Percentiles rank a stretch among this genome's conserved stretches.
These are phyloP conservation scores for Leptographium radiaticola DNA, from an alignment of 2,329 filamentous ascomycete genomes.

Conservation along the genomic window DNA sequence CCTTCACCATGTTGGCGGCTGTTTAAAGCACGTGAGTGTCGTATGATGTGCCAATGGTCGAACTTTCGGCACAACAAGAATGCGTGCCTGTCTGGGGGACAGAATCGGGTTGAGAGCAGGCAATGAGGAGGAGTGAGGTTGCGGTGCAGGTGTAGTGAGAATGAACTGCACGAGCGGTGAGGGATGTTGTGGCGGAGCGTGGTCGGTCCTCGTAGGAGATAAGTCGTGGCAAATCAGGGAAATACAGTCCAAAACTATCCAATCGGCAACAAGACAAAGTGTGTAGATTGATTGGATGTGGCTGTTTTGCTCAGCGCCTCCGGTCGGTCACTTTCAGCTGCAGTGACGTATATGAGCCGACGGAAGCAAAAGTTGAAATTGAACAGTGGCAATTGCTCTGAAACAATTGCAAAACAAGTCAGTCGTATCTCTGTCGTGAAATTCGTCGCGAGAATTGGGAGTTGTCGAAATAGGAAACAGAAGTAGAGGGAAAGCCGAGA, in stretches of 20 bases:
- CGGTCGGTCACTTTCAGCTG: neutral
- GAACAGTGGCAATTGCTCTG: neutral
- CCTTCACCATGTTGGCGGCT: slow-evolving; percentile 19
- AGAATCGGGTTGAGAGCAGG: neutral
- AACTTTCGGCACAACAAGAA: neutral
- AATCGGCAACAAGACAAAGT: neutral
- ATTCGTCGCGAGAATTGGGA: neutral
- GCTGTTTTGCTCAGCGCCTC: neutral
- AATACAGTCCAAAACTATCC: neutral
- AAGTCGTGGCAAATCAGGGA: neutral
- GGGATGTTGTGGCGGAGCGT: neutral
- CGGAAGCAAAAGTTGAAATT: neutral
- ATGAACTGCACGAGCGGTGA: neutral
- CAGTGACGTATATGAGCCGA: neutral
- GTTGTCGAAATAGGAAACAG: neutral
- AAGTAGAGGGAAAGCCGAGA: neutral
- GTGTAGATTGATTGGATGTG: neutral
- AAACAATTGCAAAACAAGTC: neutral
- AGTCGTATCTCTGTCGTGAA: neutral
- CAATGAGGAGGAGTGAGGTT: neutral
- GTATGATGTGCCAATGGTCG: neutral
- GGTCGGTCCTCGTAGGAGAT: neutral
- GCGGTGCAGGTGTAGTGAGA: neutral
- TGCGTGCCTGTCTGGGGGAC: neutral
- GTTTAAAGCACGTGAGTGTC: neutral